Conservation (phyloP, 139 green algal genomes). For the Coccomyxa sp. region DNA sequence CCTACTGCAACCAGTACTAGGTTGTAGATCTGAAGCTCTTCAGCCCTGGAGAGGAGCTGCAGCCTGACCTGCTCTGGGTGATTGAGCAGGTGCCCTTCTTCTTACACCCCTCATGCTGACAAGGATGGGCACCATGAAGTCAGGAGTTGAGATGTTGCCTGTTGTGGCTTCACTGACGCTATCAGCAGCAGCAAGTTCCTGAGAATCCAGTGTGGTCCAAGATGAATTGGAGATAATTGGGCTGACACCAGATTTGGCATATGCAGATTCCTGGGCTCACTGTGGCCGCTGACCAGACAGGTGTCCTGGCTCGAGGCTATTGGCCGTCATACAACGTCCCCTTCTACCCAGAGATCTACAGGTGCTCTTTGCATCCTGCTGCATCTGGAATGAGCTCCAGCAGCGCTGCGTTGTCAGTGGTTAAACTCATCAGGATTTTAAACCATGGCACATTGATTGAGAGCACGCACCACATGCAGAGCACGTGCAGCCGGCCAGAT, state of each 20-base stretch:
- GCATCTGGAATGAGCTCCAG: neutral
- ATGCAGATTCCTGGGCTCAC: conserved; percentile 42
- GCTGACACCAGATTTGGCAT: too few species aligned
- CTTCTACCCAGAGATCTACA: conserved; percentile 46
- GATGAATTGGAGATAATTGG: too few species aligned
- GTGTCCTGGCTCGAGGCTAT: conserved; percentile 48
- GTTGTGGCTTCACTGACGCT: too few species aligned
- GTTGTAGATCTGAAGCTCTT: conserved; percentile 74
- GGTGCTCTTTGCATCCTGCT: neutral
- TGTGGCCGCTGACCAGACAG: conserved; percentile 30
- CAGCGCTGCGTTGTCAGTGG: neutral
- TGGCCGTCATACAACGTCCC: conserved; percentile 76
- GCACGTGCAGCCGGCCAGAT: neutral
- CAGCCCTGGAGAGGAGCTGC: conserved; percentile 38
- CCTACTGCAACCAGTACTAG: conserved; percentile 81
- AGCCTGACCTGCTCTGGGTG: conserved; percentile 56
- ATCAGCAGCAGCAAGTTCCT: too few species aligned
- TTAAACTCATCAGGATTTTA: too few species aligned
- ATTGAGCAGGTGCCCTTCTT: conserved; percentile 42
- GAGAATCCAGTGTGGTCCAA: too few species aligned
- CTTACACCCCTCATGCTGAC: too few species aligned
- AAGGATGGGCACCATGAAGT: too few species aligned
- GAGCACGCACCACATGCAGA: neutral
- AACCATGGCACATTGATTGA: neutral
- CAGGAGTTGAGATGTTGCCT: neutral